These are phyloP conservation scores for Yamadazyma spencermartinsiae DNA, from an alignment of 1,139 yeast species.

Conservation along the genomic window DNA sequence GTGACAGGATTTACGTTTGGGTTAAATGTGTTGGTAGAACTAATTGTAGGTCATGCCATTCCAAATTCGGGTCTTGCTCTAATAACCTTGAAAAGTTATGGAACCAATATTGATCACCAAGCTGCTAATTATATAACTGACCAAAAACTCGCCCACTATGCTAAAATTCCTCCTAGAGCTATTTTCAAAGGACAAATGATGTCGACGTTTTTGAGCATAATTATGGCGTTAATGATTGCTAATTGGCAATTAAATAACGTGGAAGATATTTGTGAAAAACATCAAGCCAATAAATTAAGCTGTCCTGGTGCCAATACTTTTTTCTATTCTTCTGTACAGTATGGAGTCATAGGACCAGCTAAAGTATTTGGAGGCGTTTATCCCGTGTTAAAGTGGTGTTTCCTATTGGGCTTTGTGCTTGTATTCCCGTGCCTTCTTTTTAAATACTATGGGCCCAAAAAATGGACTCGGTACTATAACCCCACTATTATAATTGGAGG, in stretches of 20 bases:
- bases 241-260: constrained; percentile 49
- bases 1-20: constrained; percentile 56
- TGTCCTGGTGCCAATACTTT: constrained; percentile 53
- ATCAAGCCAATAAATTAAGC: constrained; percentile 41
- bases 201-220: constrained; percentile 37
- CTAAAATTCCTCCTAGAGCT: constrained; percentile 59
- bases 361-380: constrained; percentile 51
- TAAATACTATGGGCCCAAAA: constrained; percentile 35
- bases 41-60: constrained; percentile 61
- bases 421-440: constrained; percentile 43
- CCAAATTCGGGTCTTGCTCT: constrained; percentile 65
- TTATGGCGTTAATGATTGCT: constrained; percentile 51
- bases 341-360: constrained; percentile 65
- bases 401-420: constrained; percentile 52
- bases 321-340: constrained; percentile 54
- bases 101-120: constrained; percentile 59
- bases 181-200: constrained; percentile 60
- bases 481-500: constrained; percentile 46
- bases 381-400: constrained; percentile 50
- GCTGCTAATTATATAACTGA: constrained; percentile 58
- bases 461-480: constrained; percentile 34
- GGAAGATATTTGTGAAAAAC: constrained; percentile 45
- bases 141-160: constrained; percentile 62
- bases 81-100: constrained; percentile 59
- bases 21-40: constrained; percentile 58